A percentile compares a stretch with the other conserved stretches of the same genome.
Evolutionary conservation across 495 filamentous ascomycete genomes (phyloP).

Genomic region (Immersiella caudata): DNA sequence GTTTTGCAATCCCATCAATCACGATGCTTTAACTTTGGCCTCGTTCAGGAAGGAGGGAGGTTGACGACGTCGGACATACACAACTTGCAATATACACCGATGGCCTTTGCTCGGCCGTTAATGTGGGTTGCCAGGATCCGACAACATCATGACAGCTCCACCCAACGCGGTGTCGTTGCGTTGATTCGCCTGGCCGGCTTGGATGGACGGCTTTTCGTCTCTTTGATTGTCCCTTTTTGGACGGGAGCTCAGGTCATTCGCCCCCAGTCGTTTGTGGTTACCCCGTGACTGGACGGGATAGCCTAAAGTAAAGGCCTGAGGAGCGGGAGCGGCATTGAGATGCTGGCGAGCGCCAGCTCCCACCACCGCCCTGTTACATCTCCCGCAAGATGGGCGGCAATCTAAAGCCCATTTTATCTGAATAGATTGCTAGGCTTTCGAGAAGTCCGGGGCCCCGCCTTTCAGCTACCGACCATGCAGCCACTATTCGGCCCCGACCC

Average conservation of each 20-base stretch:
- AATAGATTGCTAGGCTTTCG: conserved; percentile 33
- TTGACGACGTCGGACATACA: conserved; percentile 12
- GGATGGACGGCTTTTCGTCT: conserved; percentile 24
- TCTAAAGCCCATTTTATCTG: conserved; percentile 38
- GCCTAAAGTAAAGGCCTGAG: conserved; percentile 30
- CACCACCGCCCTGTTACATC: conserved; percentile 24
- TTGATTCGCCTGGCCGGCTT: conserved; percentile 28
- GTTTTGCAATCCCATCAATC: conserved; percentile 19
- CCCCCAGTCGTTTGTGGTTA: conserved; percentile 10
- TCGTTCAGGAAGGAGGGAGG: conserved; percentile 10
- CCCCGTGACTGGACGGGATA: conserved; percentile 29
- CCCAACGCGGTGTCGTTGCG: conserved; percentile 3
- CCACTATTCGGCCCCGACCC: conserved; percentile 26
- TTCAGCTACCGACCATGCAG: conserved; percentile 31
- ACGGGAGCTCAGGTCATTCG: conserved; percentile 11
- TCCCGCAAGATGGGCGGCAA: conserved; percentile 24
- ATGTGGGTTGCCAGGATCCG: conserved; percentile 12
- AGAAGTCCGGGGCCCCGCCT: conserved; percentile 40
- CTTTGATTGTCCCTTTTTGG: conserved; percentile 31
- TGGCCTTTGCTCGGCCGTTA: conserved; percentile 11
- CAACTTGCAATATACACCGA: conserved; percentile 10
- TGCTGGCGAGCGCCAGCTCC: conserved; percentile 27
- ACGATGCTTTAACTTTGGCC: conserved; percentile 12
- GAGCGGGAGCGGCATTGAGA: conserved; percentile 32
- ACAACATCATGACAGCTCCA: conserved; percentile 17